Conservation (phyloP, 2,329 filamentous ascomycete genomes). For the Curvularia spicifera region DNA sequence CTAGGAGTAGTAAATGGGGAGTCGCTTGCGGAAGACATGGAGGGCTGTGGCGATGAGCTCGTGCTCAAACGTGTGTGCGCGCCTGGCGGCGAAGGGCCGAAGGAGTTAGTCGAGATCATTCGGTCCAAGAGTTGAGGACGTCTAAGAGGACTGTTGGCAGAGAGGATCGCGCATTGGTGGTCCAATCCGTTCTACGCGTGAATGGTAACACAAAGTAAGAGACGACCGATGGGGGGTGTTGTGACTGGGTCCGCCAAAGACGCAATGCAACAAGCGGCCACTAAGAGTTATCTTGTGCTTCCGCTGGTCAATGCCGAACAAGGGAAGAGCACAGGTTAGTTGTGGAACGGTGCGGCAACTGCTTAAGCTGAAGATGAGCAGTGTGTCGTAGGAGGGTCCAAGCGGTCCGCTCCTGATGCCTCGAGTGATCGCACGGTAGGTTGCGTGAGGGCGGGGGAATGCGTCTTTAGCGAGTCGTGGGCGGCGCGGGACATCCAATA, state of each 20-base stretch:
- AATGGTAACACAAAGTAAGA: conserved; percentile 12
- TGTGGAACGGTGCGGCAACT: conserved; percentile 18
- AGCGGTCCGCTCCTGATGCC: conserved; percentile 34
- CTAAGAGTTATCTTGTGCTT: conserved; percentile 16
- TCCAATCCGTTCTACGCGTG: conserved; percentile 13
- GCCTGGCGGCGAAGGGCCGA: conserved; percentile 45
- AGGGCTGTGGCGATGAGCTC: conserved; percentile 50
- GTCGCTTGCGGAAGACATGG: conserved; percentile 51
- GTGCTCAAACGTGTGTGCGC: conserved; percentile 47
- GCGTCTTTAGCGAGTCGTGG: conserved; percentile 45
- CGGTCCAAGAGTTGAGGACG: conserved; percentile 27
- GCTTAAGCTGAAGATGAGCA: conserved; percentile 16
- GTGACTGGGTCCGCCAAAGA: conserved; percentile 11
- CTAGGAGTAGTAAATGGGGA: conserved; percentile 48
- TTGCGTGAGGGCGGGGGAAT: conserved; percentile 44
- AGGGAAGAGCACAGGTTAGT: conserved; percentile 13
- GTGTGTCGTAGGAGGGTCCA: conserved; percentile 32
- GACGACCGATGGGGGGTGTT: conserved; percentile 3
- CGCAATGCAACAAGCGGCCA: conserved; percentile 18
- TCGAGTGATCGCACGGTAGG: conserved; percentile 41
- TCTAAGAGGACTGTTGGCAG: conserved; percentile 27
- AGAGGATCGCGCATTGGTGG: conserved; percentile 37
- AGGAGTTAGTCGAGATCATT: conserved; percentile 47
- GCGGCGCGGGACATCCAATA: conserved; percentile 39
- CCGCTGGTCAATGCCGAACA: conserved; percentile 15